phyloP scores from a whole-genome alignment of 805 yeast species.

The Sugiyamaella mastotermitis region DNA sequence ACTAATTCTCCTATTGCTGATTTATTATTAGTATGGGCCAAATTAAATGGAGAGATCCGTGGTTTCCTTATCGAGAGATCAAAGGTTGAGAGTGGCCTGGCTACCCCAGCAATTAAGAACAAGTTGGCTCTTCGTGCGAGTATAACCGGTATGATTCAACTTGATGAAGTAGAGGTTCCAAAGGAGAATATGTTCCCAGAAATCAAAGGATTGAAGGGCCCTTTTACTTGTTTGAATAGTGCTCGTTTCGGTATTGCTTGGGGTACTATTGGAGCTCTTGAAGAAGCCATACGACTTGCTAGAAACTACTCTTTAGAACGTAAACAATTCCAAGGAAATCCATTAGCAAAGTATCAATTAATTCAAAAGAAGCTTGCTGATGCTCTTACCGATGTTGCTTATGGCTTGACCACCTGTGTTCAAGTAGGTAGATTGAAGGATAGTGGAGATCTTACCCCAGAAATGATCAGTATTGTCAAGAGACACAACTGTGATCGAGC shows the following conservation, averaged over 20 bases:
- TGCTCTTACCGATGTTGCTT: slow-evolving; percentile 36
- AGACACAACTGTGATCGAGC: slow-evolving; percentile 40
- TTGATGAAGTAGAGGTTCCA: slow-evolving; percentile 41
- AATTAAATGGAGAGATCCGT: slow-evolving; percentile 37
- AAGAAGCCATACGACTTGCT: slow-evolving; percentile 33
- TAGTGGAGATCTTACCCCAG: slow-evolving; percentile 33
- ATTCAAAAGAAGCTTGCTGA: slow-evolving; percentile 39
- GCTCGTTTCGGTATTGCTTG: slow-evolving; percentile 40
- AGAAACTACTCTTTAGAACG: slow-evolving; percentile 36
- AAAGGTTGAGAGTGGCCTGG: slow-evolving; percentile 26
- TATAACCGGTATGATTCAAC: slow-evolving; percentile 38
- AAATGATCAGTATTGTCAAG: slow-evolving; percentile 39
- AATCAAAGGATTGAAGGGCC: slow-evolving; percentile 38
- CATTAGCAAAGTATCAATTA: slow-evolving; percentile 37
- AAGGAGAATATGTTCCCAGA: slow-evolving; percentile 35
- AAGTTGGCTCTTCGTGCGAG: slow-evolving; percentile 37
- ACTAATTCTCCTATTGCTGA: slow-evolving; percentile 44
- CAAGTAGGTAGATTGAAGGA: slow-evolving; percentile 40
- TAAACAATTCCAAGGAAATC: slow-evolving; percentile 34
- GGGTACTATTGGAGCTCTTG: slow-evolving; percentile 41
- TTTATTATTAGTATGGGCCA: slow-evolving; percentile 38
- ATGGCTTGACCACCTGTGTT: slow-evolving; percentile 34
- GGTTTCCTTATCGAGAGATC: slow-evolving; percentile 38
- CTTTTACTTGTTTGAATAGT: slow-evolving; percentile 38
- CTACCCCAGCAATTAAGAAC: slow-evolving; percentile 36